phyloP scores from a whole-genome alignment of 116 monocot genomes.

The Dioscorea cayenensis region DNA sequence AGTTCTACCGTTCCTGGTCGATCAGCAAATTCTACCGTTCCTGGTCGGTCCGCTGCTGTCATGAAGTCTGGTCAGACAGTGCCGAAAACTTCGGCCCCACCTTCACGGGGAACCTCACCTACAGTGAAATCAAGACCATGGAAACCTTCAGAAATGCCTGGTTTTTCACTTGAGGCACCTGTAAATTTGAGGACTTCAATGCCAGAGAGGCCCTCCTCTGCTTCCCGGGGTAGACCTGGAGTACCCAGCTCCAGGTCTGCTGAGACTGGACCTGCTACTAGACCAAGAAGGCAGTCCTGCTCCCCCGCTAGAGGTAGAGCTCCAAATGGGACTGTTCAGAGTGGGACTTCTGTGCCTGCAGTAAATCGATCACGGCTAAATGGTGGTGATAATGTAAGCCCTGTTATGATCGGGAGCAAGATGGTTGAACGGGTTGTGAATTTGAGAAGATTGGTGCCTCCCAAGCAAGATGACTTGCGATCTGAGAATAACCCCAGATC shows the following conservation, averaged over 20 bases:
- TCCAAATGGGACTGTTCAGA: conserved; percentile 37
- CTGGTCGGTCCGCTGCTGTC: conserved; percentile 2
- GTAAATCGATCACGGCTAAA: conserved; percentile 27
- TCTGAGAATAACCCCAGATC: conserved; percentile 27
- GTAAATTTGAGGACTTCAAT: conserved; percentile 68
- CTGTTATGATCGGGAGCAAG: conserved; percentile 60
- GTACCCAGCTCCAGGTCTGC: conserved; percentile 51
- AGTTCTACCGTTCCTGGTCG: no score
- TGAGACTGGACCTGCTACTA: conserved; percentile 27
- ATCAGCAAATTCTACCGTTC: no score
- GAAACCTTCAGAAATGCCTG: conserved; percentile 71
- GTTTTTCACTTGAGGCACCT: conserved; percentile 56
- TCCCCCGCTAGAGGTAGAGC: conserved; percentile 67
- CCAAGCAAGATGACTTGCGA: conserved; percentile 43
- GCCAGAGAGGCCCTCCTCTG: conserved; percentile 68
- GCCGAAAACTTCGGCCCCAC: conserved; percentile 29
- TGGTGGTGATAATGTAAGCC: conserved; percentile 30
- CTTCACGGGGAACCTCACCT: conserved; percentile 51
- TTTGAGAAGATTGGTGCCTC: conserved; percentile 54
- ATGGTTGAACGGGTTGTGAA: conserved; percentile 63
- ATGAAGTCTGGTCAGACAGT: conserved; percentile 19
- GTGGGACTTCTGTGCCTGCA: conserved; percentile 42
- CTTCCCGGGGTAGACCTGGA: conserved; percentile 66
- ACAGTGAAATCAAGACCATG: conserved; percentile 58
- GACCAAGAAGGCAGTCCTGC: conserved; percentile 56